Base-by-base conservation (phyloP, 305 asterid species). In the Rubia peregrina region DNA sequence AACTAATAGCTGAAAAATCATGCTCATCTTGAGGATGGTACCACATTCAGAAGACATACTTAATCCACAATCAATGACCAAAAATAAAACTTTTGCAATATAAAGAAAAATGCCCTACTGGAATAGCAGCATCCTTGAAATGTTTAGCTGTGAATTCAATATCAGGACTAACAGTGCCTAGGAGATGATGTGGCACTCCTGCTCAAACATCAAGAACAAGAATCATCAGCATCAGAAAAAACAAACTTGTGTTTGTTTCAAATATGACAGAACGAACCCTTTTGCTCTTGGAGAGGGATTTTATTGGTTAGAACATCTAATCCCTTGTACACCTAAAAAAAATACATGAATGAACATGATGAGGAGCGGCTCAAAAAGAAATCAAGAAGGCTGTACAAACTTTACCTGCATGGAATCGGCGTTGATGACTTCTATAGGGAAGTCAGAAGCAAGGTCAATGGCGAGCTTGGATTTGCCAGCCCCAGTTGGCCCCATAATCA, bases 331-430 rank as follows among this genome's bases (percentile, higher is more conserved):
- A 94, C 93, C 96, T 87, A 30, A 75, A 67, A 46, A 77, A 26
- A 11, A 21, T 5, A 19, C 12, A 55, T 7, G 30, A 19, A 55
- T 19, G 9, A 51, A 51, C 8, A 43, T 12, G 30, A 11, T 36
- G 14, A 69, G 22, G 6, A 19, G n/a, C 13, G 24, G 3, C 53
- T 67, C 11, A 1, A 48, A 51, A 49, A 43, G 19, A 48, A 48
- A 48, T 14, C 55, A 48, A 48, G 55, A 48, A 48, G 14, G 55
- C 19, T 48, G 55, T 19, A 22, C 33, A 14, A 63, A 24, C 13
- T 21, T 30, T 64, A 86, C 97, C 96, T 94, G 97, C 98, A 94
- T 94, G 70, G 97, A 89, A 76, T 89, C 98, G 33, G 97, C 95
- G 77, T 87, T 93, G 72, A 93, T 89, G 67, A 91, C 81, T 87